phyloP scores from a whole-genome alignment of 2,329 filamentous ascomycete species.

The Calonectria hawksworthii region DNA sequence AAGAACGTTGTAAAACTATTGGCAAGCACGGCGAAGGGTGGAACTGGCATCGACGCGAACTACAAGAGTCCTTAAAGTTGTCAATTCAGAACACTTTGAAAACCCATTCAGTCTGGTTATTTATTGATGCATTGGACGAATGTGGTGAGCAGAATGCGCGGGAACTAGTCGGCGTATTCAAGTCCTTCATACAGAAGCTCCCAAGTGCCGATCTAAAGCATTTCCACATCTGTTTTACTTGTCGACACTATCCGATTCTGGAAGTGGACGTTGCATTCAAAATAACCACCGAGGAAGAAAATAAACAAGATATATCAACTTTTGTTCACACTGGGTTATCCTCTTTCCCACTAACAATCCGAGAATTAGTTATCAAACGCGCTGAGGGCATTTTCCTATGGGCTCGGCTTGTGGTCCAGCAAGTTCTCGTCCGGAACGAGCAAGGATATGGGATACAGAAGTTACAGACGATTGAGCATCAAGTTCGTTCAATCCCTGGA shows the following conservation, averaged over 20 bases:
- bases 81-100: conserved; percentile 39
- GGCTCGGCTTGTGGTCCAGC: conserved; percentile 49
- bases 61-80: conserved; percentile 37
- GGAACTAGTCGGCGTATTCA: conserved; percentile 36
- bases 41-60: conserved; percentile 41
- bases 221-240: conserved; percentile 49
- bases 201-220: conserved; percentile 15
- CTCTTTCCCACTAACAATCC: conserved; percentile 2
- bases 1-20: conserved; percentile 1
- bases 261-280: conserved; percentile 28
- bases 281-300: conserved; percentile 50
- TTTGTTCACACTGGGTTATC: conserved; percentile 45
- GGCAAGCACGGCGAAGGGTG: conserved; percentile 30
- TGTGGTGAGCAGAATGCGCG: conserved; percentile 44
- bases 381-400: conserved; percentile 54
- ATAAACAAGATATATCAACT: conserved; percentile 46
- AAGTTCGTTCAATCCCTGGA: neutral
- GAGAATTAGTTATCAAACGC: conserved; percentile 39
- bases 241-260: conserved; percentile 49
- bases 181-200: conserved; percentile 31
- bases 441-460: conserved; percentile 6
- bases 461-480: neutral
- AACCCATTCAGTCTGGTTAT: conserved; percentile 41
- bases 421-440: no score
- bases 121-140: conserved; percentile 55